Evolutionary conservation across 2,329 filamentous ascomycete genomes (phyloP), one percentile per base, ranked within the genome.

Genomic region (Talaromyces sp.): DNA sequence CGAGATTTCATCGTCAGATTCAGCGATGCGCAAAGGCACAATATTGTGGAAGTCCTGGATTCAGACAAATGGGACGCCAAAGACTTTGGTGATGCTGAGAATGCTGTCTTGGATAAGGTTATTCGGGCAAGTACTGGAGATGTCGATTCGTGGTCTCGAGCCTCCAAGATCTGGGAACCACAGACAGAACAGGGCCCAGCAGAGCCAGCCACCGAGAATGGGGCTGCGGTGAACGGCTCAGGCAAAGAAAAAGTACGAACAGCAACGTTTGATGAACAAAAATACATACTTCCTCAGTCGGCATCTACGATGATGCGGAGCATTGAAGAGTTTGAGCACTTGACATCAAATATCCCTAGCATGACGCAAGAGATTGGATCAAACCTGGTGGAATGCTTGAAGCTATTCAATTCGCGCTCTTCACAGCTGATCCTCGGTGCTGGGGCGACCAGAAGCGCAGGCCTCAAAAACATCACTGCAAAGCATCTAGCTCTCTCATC

Each of bases 351-450:
- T 32, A 93, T 97, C 60, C 93, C 94, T 1, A 93, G 89, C 62
- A 92, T 97, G 85, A 90, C 91, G 1, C 81, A 87, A 2, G 92
- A 97, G 61, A 88, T 97, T 57, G 89, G 91, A 0, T 80, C 84
- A 2, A 88, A 87, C 0, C 83, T 99, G 11, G 80, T 97, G 48
- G 88, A 94, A 24, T 96, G 95, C 70, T 82, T 97, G 14, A 90
- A 94, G 65, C 82, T 96, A 3, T 99, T 97, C 81, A 97, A 99
- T 74, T 97, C 92, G 2, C 88, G 94, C 21, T 92, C 92, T 61
- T 95, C 90, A n/a, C 94, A 99, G 72, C 84, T 99, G 61, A 97
- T 99, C 65, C 86, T 99, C 7, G 94, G 94, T 1, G 94, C 94
- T 1, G 94, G 94, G 4, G 94, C 94, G 3, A 97, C 91, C 5